These are phyloP conservation scores for Alternaria sp. DNA, from an alignment of 2,329 filamentous ascomycete species.

Conservation along the genomic window DNA sequence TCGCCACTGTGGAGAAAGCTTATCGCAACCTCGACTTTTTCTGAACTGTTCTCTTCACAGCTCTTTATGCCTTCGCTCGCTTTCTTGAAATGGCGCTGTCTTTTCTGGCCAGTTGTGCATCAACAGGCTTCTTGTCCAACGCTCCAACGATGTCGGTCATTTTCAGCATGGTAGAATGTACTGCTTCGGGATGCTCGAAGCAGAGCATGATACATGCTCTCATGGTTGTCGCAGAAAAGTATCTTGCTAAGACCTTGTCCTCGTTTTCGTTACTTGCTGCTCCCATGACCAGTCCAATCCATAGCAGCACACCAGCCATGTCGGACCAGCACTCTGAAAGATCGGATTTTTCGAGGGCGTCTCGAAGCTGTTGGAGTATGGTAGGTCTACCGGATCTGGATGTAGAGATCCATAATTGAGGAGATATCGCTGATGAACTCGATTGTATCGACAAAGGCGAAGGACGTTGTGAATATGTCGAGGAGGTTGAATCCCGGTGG, in stretches of 20 bases:
- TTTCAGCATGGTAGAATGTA: slow-evolving; percentile 39
- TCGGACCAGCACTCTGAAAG: slow-evolving; percentile 47
- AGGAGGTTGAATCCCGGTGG: slow-evolving; percentile 15
- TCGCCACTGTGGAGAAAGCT: slow-evolving; percentile 27
- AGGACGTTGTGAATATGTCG: slow-evolving; percentile 15
- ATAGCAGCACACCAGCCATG: slow-evolving; percentile 51
- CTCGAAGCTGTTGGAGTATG: slow-evolving; percentile 35
- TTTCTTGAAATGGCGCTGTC: slow-evolving; percentile 20
- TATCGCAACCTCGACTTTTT: slow-evolving; percentile 19
- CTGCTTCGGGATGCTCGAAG: slow-evolving; percentile 47
- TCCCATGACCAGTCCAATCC: slow-evolving; percentile 45
- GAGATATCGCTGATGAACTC: slow-evolving; percentile 10
- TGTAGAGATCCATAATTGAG: neutral
- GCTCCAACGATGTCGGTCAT: slow-evolving; percentile 39
- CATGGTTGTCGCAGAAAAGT: slow-evolving; percentile 45
- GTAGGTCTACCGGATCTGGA: slow-evolving; percentile 13
- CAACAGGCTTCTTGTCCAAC: slow-evolving; percentile 9
- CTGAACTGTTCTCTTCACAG: neutral
- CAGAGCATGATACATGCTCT: slow-evolving; percentile 45
- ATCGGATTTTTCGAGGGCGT: slow-evolving; percentile 41
- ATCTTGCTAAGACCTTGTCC: slow-evolving; percentile 34
- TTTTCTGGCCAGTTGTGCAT: slow-evolving; percentile 2
- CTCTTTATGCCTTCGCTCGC: slow-evolving; percentile 15
- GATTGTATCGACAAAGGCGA: slow-evolving; percentile 21
- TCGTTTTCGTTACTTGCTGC: slow-evolving; percentile 41